Percentiles rank a stretch among this genome's conserved stretches.
Conservation (phyloP, 2,329 filamentous ascomycete species). For the Exserohilum turcica region DNA sequence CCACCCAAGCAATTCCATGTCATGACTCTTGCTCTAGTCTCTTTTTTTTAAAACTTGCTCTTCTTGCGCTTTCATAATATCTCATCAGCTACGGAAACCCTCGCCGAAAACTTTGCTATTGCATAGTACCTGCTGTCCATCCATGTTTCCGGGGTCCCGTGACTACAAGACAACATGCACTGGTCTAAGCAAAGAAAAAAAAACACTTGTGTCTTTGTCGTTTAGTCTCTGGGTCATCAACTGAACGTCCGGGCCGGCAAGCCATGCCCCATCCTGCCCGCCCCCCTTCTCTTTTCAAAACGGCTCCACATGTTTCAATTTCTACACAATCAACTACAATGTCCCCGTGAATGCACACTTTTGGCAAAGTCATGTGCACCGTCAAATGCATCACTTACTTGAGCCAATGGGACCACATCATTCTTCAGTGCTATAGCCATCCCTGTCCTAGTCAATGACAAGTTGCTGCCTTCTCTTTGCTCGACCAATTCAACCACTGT, state of each 20-base stretch:
- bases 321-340: neutral
- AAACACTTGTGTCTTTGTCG: neutral
- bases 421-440: neutral
- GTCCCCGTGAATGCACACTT: neutral
- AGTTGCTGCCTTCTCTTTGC: neutral
- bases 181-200: neutral
- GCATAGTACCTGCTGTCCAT: neutral
- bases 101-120: neutral
- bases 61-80: too few species aligned
- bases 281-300: neutral
- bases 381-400: neutral
- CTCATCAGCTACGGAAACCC: neutral
- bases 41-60: too few species aligned
- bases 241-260: neutral
- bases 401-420: neutral
- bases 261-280: neutral
- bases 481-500: neutral
- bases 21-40: too few species aligned
- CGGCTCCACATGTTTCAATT: neutral
- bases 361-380: neutral
- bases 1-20: neutral
- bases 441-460: neutral
- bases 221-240: neutral
- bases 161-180: neutral
- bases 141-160: slow-evolving; percentile 1